Evolutionary conservation across 2,329 filamentous ascomycete genomes (phyloP).

Genomic region (Fusarium virguliforme): DNA sequence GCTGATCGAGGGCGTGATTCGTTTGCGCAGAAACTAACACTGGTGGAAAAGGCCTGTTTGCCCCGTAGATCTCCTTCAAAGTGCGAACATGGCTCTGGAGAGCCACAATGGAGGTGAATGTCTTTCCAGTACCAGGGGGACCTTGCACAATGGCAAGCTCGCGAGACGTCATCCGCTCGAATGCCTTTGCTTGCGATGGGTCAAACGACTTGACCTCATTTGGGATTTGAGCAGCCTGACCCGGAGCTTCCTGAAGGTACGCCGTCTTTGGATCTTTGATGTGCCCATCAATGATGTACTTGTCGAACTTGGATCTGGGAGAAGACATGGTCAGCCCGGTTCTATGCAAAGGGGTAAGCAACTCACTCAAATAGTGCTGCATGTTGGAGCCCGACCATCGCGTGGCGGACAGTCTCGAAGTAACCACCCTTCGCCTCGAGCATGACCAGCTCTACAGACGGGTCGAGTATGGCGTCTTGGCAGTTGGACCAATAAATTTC

Average conservation of each 20-base stretch:
- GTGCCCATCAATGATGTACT: slow-evolving; percentile 71
- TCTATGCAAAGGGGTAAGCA: slow-evolving; percentile 38
- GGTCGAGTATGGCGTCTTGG: slow-evolving; percentile 76
- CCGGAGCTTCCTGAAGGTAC: slow-evolving; percentile 49
- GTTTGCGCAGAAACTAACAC: slow-evolving; percentile 89
- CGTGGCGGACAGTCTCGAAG: slow-evolving; percentile 83
- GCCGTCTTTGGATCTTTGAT: slow-evolving; percentile 51
- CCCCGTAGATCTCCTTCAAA: slow-evolving; percentile 67
- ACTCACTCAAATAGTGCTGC: slow-evolving; percentile 68
- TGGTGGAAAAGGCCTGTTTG: slow-evolving; percentile 57
- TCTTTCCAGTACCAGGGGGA: slow-evolving; percentile 84
- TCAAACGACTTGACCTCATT: slow-evolving; percentile 68
- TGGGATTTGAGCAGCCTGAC: slow-evolving; percentile 15
- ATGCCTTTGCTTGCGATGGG: slow-evolving; percentile 77
- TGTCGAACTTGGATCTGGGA: slow-evolving; percentile 71
- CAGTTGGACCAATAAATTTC: slow-evolving; percentile 80
- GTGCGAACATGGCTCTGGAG: slow-evolving; percentile 67
- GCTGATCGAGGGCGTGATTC: slow-evolving; percentile 90
- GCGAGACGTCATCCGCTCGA: slow-evolving; percentile 79
- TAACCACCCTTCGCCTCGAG: slow-evolving; percentile 82
- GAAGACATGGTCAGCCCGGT: slow-evolving; percentile 6
- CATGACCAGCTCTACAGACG: slow-evolving; percentile 81
- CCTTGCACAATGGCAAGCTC: slow-evolving; percentile 86
- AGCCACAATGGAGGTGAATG: slow-evolving; percentile 82
- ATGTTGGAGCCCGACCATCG: slow-evolving; percentile 79